Base-by-base conservation (phyloP, 1,139 yeast genomes). In the Saccharomycopsis phalli region DNA sequence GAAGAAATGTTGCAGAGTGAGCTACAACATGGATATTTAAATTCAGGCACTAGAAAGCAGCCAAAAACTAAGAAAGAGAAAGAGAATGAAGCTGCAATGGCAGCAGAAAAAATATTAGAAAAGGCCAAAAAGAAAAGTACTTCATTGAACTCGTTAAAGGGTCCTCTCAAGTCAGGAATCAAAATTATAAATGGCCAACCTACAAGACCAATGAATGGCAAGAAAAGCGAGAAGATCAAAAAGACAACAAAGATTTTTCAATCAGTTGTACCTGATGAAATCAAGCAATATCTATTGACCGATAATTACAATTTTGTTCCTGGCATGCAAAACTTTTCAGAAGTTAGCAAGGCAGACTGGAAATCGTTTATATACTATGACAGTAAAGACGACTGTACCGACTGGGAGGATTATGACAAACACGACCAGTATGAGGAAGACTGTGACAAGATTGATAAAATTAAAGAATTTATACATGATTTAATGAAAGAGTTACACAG, bases 391-490 rank as follows among this genome's bases (percentile, higher is more conserved):
- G 40, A 35, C 11, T n/a, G 21, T 19, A 30, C 34, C 5, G 40
- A 42, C 26, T 42, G 44, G 44, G 33, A 31, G 3, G 37, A 35
- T 3, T 42, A 26, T 14, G 40, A 42, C 5, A 18, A 22, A 7
- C 17, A 14, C 26, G 46, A 42, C 27, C 27, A 29, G 11, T 42
- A 40, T 19, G 43, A 40, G 22, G 44, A 28, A 6, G 46, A 42
- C 8, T 38, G 34, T 18, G 44, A 41, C 29, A 33, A 33, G 11
- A 14, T 35, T 2, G 40, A 40, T 3, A 36, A 40, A 26, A 31
- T 39, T 16, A 40, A 36, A 27, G 32, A 32, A n/a, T 39, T 22
- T 26, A 20, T 42, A 4, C 17, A 31, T 3, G 34, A 31, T 3
- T n/a, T 31, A 13, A 11, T 38, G 11, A 26, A 19, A 25, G 17